Base-by-base conservation (phyloP, 192 early-diverging fungal species). In the Geranomyces variabilis region DNA sequence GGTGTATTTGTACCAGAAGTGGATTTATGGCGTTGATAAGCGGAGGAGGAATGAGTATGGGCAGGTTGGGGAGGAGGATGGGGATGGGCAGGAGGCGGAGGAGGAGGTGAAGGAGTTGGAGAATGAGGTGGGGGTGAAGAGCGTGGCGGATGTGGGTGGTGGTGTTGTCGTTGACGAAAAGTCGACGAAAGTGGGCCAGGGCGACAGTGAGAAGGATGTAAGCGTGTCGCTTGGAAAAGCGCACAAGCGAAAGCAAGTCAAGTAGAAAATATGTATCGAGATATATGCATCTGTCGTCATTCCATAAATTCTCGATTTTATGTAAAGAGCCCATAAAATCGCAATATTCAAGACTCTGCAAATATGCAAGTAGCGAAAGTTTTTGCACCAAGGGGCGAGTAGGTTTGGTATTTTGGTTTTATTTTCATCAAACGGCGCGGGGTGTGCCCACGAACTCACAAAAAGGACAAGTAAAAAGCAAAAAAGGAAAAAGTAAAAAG, bases 1-100 rank as follows among this genome's bases (percentile, higher is more conserved):
- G 55, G 82, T 96, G 12, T 96, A 94, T 77, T 63, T 96, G 30
- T 94, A 94, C 72, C 94, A 86, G 77, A 72, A 89, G 45, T 93
- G 87, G 80, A 83, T 87, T 43, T 96, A 96, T 80, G 88, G 85
- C 31, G 88, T 86, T 28, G 94, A 96, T 76, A 87, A 91, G 64
- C 84, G 86, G 14, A 83, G 94, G 48, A 85, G 92, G 64, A 96
- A 96, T 77, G 94, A 96, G 75, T 96, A 53, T 53, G 51, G 36
- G 36, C 28, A 36, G 34, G 61, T 21, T 19, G 34, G 61, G 22
- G 34, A 36, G 30, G 62, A 76, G 64, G 48, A 44, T 9, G 47
- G 72, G 34, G 67, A 13, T 3, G 21, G 5, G 17, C 30, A 53
- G 19, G 53, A 26, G 30, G 15, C 17, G 26, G 44, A 34, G 36